Percentiles rank a stretch among this genome's conserved stretches.
These are phyloP conservation scores for Pseudogymnoascus sp. DNA, from an alignment of 2,329 filamentous ascomycete species.

Conservation along the genomic window DNA sequence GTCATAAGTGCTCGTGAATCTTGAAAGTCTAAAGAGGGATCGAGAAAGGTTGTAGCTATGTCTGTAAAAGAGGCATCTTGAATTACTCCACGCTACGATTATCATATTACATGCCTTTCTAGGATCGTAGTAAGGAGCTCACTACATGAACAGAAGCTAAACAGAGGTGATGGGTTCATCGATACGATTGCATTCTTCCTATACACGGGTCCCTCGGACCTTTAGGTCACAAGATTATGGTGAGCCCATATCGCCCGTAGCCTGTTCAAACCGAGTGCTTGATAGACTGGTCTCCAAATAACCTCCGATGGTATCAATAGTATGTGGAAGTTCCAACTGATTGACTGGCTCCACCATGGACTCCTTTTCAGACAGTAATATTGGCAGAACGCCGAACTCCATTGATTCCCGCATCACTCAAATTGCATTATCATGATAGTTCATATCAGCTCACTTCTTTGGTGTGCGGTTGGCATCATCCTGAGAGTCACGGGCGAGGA, in stretches of 20 bases:
- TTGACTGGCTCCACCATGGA: not conserved
- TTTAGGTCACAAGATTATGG: not conserved
- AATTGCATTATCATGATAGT: not conserved
- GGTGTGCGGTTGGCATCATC: not conserved
- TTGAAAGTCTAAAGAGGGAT: too few relatives aligned
- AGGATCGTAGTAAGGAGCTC: not conserved
- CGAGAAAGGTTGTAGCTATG: too few relatives aligned
- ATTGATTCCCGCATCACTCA: not conserved
- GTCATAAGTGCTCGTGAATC: too few relatives aligned
- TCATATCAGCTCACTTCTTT: not conserved
- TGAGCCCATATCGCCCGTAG: not conserved
- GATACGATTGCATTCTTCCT: not conserved
- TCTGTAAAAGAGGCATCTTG: not conserved
- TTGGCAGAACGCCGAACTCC: not conserved
- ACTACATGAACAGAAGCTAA: not conserved
- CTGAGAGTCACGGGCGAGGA: slow-evolving; percentile 17
- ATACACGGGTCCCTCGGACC: not conserved
- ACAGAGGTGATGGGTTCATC: not conserved
- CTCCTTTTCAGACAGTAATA: not conserved
- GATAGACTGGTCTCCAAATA: slow-evolving; percentile 20
- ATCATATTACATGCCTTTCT: not conserved
- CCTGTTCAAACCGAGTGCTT: not conserved
- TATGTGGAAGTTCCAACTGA: not conserved
- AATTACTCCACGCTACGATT: not conserved
- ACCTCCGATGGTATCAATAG: slow-evolving; percentile 3